A percentile compares a stretch with the other conserved stretches of the same genome.
phyloP scores from a whole-genome alignment of 768 basidiomycete species.

The Gymnopilus junonius region DNA sequence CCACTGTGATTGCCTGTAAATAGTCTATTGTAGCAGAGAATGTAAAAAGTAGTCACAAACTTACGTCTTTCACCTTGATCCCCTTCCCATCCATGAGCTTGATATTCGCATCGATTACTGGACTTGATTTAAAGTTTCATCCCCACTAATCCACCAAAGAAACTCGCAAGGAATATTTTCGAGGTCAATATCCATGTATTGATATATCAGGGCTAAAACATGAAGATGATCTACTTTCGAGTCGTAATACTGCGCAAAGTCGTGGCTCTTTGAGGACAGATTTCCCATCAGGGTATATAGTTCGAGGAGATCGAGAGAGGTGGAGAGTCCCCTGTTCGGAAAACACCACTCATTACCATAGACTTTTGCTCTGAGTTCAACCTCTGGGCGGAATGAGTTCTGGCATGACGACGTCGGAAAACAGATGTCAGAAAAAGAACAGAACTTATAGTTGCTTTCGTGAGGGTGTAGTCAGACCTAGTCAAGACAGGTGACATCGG shows the following conservation, averaged over 20 bases:
- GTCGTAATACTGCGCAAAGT: conserved; percentile 7
- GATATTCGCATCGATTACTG: too few relatives aligned
- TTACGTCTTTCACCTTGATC: too few relatives aligned
- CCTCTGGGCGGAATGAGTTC: conserved; percentile 1
- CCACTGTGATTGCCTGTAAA: too few relatives aligned
- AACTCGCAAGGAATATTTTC: too few relatives aligned
- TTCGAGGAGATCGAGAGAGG: conserved; percentile 7
- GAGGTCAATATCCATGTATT: too few relatives aligned
- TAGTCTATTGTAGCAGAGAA: too few relatives aligned
- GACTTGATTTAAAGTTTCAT: too few relatives aligned
- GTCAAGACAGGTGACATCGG: too few relatives aligned
- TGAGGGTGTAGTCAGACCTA: not conserved
- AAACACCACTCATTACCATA: conserved; percentile 3
- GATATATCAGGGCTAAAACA: not conserved
- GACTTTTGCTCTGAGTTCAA: conserved; percentile 8
- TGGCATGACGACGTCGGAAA: not conserved
- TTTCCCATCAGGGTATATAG: not conserved
- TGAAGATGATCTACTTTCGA: not conserved
- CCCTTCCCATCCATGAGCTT: too few relatives aligned
- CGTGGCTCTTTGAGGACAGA: not conserved
- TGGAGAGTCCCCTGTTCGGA: not conserved
- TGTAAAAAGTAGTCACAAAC: too few relatives aligned
- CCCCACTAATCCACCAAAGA: too few relatives aligned
- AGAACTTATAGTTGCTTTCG: not conserved
- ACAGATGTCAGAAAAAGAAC: not conserved